A percentile compares a stretch with the other conserved stretches of the same genome.
Conservation (phyloP, 1,139 yeast species). For the Suhomyces ambrosiae region DNA sequence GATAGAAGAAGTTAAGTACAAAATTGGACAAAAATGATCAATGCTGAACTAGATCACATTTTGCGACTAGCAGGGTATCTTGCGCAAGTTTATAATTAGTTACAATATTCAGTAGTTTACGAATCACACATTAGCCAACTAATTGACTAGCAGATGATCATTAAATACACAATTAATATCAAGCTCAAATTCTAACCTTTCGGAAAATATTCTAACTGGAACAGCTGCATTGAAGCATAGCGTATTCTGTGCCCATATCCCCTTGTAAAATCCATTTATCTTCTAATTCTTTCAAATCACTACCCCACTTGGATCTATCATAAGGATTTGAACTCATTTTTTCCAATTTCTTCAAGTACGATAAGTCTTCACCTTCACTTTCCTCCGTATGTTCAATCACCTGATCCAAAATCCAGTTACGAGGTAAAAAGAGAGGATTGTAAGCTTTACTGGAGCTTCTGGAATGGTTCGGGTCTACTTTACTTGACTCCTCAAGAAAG, state of each 20-base stretch:
- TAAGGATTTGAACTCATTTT: constrained; percentile 67
- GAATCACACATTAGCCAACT: too few species aligned
- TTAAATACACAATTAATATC: too few species aligned
- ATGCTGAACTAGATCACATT: too few species aligned
- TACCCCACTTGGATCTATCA: constrained; percentile 64
- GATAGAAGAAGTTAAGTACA: too few species aligned
- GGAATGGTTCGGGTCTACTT: constrained; percentile 28
- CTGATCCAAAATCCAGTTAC: constrained; percentile 86
- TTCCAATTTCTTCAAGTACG: constrained; percentile 53
- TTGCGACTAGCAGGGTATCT: too few species aligned
- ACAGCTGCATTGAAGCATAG: constrained; percentile 69
- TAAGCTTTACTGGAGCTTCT: constrained; percentile 46
- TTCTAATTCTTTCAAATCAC: constrained; percentile 57
- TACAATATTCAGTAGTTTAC: too few species aligned
- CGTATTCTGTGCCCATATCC: constrained; percentile 45
- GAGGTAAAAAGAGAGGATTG: constrained; percentile 82
- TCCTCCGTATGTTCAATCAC: constrained; percentile 59
- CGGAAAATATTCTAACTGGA: constrained; percentile 51
- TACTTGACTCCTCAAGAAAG: constrained; percentile 36
- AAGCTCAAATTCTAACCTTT: too few species aligned
- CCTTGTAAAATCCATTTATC: constrained; percentile 53
- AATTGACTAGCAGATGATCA: too few species aligned
- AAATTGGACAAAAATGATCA: too few species aligned
- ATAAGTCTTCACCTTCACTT: constrained; percentile 37
- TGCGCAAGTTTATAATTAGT: too few species aligned